Evolutionary conservation across 352 stramenopile species (phyloP), one percentile per base, ranked within the genome.

Genomic region (Blastocystis hominis): DNA sequence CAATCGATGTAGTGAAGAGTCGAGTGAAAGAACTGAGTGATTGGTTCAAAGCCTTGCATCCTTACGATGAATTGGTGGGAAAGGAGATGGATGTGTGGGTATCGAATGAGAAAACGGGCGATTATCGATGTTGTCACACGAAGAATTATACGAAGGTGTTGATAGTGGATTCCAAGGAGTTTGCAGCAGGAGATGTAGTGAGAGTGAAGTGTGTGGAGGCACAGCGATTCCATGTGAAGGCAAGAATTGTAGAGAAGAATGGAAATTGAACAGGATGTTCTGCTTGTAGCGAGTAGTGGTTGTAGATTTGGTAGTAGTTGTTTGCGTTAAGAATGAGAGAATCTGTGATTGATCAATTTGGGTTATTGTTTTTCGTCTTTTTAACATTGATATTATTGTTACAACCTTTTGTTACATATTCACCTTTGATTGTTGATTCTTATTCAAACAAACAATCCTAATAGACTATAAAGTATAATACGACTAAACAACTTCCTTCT

Each of bases 71-170:
- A 7, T 88, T 95, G 6, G 92, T 95, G 2, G 92, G 90, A 9
- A 92, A 89, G 3, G 90, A 89, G 5, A 88, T 93, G 36, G 92
- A 92, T 53, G 89, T 88, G 36, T 90, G 86, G 88, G 69, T 92
- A 13, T 62, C 63, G 44, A 68, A 92, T 34, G 94, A 97, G 86
- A 87, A 93, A 44, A 94, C 92, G 7, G 91, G 94, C 44, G 93
- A 95, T 80, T 90, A 92, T 53, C 90, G 91, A 68, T 93, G 96
- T 30, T 93, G 91, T 34, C 94, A 97, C 89, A 95, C 93, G 0
- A 95, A 96, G 89, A 93, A 93, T 80, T 97, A 97, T 88, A 94
- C 93, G n/a, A 96, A 97, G 89, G 93, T 97, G 42, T 4, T 84
- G 53, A 13, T 61, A 44, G 24, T 44, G 13, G 72, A 84, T 68